Conservation (phyloP, 202 grass and related monocot genomes). For the Hordeum pubiflorum region DNA sequence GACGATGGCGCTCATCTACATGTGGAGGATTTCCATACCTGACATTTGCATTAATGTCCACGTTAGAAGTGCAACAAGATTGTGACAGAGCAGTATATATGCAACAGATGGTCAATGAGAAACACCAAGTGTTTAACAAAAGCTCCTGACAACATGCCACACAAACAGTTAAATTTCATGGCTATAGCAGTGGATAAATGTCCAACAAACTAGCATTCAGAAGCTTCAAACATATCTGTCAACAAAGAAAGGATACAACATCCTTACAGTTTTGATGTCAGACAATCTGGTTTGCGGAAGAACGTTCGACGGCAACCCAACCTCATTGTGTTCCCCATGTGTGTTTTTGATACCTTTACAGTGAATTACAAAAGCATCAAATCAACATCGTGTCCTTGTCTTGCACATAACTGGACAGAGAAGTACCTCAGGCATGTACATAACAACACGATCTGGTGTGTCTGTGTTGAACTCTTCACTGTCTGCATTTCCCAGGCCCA, state of each 20-base stretch:
- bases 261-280: slow-evolving; percentile 80
- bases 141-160: background rate
- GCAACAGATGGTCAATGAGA: background rate
- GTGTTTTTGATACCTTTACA: slow-evolving; percentile 80
- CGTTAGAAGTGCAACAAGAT: slow-evolving; percentile 21
- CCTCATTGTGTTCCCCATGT: slow-evolving; percentile 98
- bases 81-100: background rate
- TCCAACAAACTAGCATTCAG: slow-evolving; percentile 3
- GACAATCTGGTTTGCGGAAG: slow-evolving; percentile 48
- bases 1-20: slow-evolving; percentile 94
- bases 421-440: slow-evolving; percentile 95
- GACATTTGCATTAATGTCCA: slow-evolving; percentile 29
- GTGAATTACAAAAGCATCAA: slow-evolving; percentile 8
- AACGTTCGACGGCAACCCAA: slow-evolving; percentile 80
- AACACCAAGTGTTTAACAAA: background rate
- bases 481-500: slow-evolving; percentile 67
- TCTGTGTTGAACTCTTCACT: slow-evolving; percentile 86
- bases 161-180: background rate
- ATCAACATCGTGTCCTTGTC: background rate
- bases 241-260: background rate
- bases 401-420: background rate
- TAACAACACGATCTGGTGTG: slow-evolving; percentile 52
- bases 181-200: background rate
- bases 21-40: slow-evolving; percentile 63
- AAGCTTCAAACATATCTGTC: slow-evolving; percentile 6